Percentiles rank a stretch among this genome's conserved stretches.
Evolutionary conservation across 2,329 filamentous ascomycete species (phyloP).

Genomic region (Passalora sequoiae): DNA sequence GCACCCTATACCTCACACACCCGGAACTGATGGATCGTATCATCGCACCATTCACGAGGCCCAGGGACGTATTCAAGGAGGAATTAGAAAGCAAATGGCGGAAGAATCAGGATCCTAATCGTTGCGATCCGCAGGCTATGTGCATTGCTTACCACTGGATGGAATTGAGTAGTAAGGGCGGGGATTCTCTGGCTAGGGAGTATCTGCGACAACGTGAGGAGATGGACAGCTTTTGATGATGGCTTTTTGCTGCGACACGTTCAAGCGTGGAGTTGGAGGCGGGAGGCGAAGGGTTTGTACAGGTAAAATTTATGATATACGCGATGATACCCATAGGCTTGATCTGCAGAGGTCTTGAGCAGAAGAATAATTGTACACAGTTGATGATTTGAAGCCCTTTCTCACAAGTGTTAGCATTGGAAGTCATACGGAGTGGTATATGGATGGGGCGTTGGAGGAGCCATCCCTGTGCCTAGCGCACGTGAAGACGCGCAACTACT

Average conservation of each 20-base stretch:
- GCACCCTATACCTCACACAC: constrained; percentile 86
- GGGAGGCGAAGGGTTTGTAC: not conserved
- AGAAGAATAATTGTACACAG: too few species aligned
- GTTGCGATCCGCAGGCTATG: constrained; percentile 82
- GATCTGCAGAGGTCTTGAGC: not conserved
- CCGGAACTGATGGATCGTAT: constrained; percentile 77
- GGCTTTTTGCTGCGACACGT: not conserved
- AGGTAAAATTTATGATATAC: constrained; percentile 6
- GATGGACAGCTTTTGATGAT: constrained; percentile 45
- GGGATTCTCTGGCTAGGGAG: constrained; percentile 75
- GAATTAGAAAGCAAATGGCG: constrained; percentile 66
- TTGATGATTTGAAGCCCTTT: too few species aligned
- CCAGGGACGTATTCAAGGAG: constrained; percentile 84
- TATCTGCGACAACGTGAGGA: constrained; percentile 70
- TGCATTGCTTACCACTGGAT: constrained; percentile 97
- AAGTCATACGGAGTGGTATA: too few species aligned
- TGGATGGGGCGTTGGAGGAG: too few species aligned
- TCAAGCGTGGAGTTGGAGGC: not conserved
- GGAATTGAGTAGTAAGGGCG: constrained; percentile 80
- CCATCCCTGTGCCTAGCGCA: too few species aligned
- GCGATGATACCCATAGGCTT: constrained; percentile 9
- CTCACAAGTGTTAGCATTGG: too few species aligned
- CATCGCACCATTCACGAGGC: constrained; percentile 76
- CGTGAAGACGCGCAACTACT: too few species aligned
- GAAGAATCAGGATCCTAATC: constrained; percentile 53